Percentiles rank a stretch among this genome's conserved stretches.
Conservation (phyloP, 169 alveolate genomes). For the Nephromyces sp. region DNA sequence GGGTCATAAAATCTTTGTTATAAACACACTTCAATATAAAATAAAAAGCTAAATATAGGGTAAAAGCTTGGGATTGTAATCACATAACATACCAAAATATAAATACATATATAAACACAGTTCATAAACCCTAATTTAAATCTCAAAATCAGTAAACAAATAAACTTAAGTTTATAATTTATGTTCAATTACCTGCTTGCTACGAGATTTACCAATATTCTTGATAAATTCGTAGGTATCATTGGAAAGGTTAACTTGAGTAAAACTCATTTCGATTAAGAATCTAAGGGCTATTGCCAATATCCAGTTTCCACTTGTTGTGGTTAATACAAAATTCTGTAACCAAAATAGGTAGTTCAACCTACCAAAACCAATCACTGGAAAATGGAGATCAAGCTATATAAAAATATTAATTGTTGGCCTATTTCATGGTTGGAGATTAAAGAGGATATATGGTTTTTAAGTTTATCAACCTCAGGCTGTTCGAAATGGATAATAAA, state of each 20-base stretch:
- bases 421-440: too few species aligned
- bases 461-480: too few species aligned
- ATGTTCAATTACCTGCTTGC: conserved; percentile 60
- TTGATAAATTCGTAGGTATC: conserved; percentile 79
- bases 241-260: conserved; percentile 22
- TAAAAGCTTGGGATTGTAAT: background rate
- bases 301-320: too few species aligned
- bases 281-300: too few species aligned
- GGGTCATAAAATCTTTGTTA: background rate
- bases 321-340: too few species aligned
- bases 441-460: too few species aligned
- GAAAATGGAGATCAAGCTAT: too few species aligned
- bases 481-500: too few species aligned
- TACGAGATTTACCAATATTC: conserved; percentile 84
- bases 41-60: background rate
- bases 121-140: background rate
- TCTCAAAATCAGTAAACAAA: too few species aligned
- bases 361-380: too few species aligned
- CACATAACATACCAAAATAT: background rate
- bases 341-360: too few species aligned
- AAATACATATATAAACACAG: background rate
- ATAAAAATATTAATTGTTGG: too few species aligned
- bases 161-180: conserved; percentile 3
- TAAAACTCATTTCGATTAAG: conserved; percentile 13
- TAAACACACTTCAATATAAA: background rate